Percentiles rank a stretch among this genome's conserved stretches.
phyloP scores from a whole-genome alignment of 1,139 yeast genomes.

The Oligophagozyma castellii region DNA sequence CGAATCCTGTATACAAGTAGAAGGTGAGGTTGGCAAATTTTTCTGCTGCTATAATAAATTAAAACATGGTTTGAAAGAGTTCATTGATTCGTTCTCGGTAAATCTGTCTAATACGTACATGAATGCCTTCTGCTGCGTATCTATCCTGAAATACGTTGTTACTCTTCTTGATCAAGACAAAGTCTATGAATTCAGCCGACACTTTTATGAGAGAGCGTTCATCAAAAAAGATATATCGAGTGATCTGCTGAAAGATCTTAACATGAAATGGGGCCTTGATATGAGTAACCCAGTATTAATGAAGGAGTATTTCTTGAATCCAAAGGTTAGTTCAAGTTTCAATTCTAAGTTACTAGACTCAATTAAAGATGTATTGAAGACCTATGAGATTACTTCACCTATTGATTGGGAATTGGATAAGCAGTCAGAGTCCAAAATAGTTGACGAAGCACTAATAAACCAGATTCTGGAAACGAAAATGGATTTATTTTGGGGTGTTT shows the following conservation, averaged over 20 bases:
- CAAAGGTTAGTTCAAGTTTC: constrained; percentile 2
- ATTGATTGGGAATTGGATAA: not conserved
- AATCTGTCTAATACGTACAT: constrained; percentile 3
- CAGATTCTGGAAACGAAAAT: constrained; percentile 1
- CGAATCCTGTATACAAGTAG: constrained; percentile 1
- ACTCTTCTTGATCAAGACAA: constrained; percentile 6
- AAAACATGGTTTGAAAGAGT: constrained; percentile 1
- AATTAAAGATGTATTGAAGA: not conserved
- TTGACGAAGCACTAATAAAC: constrained; percentile 1
- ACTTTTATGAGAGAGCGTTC: constrained; percentile 7
- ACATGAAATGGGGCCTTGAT: constrained; percentile 13
- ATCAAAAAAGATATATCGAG: constrained; percentile 7
- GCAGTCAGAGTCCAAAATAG: not conserved
- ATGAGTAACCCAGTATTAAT: constrained; percentile 5
- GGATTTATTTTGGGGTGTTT: constrained; percentile 2
- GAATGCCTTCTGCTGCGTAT: constrained; percentile 7
- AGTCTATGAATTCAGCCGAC: constrained; percentile 4
- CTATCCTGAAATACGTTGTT: constrained; percentile 9
- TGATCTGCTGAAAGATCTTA: constrained; percentile 6
- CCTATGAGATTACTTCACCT: not conserved
- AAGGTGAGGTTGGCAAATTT: constrained; percentile 1
- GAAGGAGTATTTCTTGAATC: constrained; percentile 6
- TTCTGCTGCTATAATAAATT: not conserved
- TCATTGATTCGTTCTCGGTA: constrained; percentile 2
- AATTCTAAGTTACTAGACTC: not conserved